Percentiles rank a stretch among this genome's conserved stretches.
Conservation (phyloP, 495 filamentous ascomycete genomes). For the Endocarpon pusillum region DNA sequence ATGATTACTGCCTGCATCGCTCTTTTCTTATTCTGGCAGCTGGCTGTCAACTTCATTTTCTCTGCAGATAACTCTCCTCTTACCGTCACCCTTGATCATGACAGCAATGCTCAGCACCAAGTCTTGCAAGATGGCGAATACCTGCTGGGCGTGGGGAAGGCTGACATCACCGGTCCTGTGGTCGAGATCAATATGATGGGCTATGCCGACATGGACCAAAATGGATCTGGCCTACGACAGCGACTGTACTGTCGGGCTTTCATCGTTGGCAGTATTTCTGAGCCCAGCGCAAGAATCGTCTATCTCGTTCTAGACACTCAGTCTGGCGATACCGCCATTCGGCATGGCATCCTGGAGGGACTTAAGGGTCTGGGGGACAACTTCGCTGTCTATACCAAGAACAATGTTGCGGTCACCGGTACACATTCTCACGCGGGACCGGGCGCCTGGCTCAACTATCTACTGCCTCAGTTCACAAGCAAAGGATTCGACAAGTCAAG, state of each 20-base stretch:
- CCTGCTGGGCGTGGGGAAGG: conserved; percentile 80
- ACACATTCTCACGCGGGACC: conserved; percentile 91
- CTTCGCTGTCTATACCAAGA: conserved; percentile 58
- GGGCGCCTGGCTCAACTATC: conserved; percentile 89
- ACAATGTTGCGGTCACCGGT: conserved; percentile 80
- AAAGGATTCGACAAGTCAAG: conserved; percentile 79
- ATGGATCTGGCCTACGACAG: conserved; percentile 78
- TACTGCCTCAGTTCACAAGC: conserved; percentile 85
- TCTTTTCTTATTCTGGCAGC: conserved; percentile 14
- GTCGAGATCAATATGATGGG: conserved; percentile 86
- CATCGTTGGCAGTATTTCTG: conserved; percentile 55
- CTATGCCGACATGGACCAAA: conserved; percentile 74
- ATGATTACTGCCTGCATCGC: conserved; percentile 8
- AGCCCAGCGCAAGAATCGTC: conserved; percentile 56
- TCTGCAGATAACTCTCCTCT: neutral
- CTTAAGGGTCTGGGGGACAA: conserved; percentile 46
- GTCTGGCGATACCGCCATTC: conserved; percentile 77
- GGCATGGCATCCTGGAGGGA: conserved; percentile 67
- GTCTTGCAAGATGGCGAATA: conserved; percentile 34
- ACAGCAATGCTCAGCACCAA: neutral
- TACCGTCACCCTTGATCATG: conserved; percentile 5
- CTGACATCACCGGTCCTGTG: conserved; percentile 90
- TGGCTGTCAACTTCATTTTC: conserved; percentile 9
- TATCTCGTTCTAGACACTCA: conserved; percentile 83
- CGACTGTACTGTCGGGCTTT: conserved; percentile 82